Percentiles rank a stretch among this genome's conserved stretches.
Conservation (phyloP, 345 rosid species). For the Eucalyptus grandis region DNA sequence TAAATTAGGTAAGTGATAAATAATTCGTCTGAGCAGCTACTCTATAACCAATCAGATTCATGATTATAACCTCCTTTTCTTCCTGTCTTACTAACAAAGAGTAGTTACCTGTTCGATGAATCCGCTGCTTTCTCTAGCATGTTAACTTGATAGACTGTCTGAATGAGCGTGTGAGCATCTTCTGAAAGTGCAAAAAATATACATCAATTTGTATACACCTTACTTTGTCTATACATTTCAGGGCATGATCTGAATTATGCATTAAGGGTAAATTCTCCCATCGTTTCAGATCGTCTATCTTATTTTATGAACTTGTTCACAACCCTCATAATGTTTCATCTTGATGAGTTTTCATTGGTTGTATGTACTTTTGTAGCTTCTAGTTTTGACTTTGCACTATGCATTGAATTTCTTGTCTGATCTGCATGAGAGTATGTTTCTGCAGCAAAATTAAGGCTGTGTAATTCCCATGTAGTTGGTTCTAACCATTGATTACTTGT, state of each 20-base stretch:
- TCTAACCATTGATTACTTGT: not conserved
- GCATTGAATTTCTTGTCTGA: not conserved
- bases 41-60: not conserved
- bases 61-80: not conserved
- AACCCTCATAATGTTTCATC: not conserved
- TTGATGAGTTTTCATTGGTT: not conserved
- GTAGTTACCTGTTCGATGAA: not conserved
- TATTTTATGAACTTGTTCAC: not conserved
- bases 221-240: not conserved
- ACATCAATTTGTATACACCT: not conserved
- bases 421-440: not conserved
- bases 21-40: not conserved
- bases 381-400: not conserved
- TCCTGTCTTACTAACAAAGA: not conserved
- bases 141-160: not conserved
- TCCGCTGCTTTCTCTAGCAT: not conserved
- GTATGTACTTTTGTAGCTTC: not conserved
- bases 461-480: not conserved
- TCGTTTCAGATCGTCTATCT: not conserved
- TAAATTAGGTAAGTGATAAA: constrained; percentile 51
- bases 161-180: not conserved
- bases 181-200: not conserved
- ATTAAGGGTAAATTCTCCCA: not conserved
- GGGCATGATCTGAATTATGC: not conserved
- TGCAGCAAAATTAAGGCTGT: not conserved